Percentiles rank a stretch among this genome's conserved stretches.
Conservation (phyloP, 73 alveolate genomes). For the Durusdinium trenchii region DNA sequence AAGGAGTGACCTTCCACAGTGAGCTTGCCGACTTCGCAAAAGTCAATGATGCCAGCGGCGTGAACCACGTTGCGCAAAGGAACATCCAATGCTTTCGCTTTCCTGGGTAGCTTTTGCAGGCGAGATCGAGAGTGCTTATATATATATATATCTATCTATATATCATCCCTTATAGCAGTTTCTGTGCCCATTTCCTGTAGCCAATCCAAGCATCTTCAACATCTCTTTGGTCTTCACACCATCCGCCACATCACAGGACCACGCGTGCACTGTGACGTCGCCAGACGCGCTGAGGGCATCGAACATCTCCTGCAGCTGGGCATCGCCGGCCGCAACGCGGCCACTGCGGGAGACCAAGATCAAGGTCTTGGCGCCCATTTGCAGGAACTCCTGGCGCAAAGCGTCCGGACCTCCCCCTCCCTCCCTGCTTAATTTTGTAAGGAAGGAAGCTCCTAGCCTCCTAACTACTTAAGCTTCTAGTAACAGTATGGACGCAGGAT, state of each 20-base stretch:
- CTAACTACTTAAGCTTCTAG: too few species aligned
- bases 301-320: constrained; percentile 56
- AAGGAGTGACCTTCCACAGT: constrained; percentile 46
- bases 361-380: constrained; percentile 63
- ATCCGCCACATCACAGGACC: constrained; percentile 91
- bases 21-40: constrained; percentile 88
- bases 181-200: neutral
- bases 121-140: neutral
- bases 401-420: too few species aligned
- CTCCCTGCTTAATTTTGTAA: too few species aligned
- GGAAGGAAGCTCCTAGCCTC: too few species aligned
- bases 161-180: neutral
- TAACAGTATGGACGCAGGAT: too few species aligned
- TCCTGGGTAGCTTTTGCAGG: neutral
- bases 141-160: too few species aligned
- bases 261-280: constrained; percentile 70
- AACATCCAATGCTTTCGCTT: constrained; percentile 43
- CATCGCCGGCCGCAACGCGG: constrained; percentile 30
- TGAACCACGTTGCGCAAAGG: constrained; percentile 77
- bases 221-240: constrained; percentile 52
- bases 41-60: constrained; percentile 90
- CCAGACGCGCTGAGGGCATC: neutral
- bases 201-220: constrained; percentile 38
- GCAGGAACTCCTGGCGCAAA: constrained; percentile 63
- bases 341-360: constrained; percentile 79